phyloP scores from a whole-genome alignment of 2,329 filamentous ascomycete genomes.

The Myriangium duriaei region DNA sequence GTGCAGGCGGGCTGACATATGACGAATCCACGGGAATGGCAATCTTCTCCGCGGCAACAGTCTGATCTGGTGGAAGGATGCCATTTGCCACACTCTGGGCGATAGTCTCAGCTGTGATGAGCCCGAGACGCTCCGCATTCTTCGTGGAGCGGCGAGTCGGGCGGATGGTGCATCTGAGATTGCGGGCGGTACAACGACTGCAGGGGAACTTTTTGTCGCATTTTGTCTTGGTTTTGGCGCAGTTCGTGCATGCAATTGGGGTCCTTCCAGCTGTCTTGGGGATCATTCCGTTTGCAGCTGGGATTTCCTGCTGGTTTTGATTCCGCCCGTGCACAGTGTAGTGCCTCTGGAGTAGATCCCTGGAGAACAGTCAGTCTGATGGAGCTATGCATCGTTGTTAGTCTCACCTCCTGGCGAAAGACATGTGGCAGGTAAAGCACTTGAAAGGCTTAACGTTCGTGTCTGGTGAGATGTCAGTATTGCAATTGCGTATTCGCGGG shows the following conservation, averaged over 20 bases:
- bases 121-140: slow-evolving; percentile 25
- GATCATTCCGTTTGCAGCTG: slow-evolving; percentile 37
- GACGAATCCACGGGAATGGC: slow-evolving; percentile 13
- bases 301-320: slow-evolving; percentile 36
- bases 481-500: too few species aligned
- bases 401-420: slow-evolving; percentile 38
- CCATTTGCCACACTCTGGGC: slow-evolving; percentile 13
- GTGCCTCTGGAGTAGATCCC: slow-evolving; percentile 39
- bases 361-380: slow-evolving; percentile 15
- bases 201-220: slow-evolving; percentile 45
- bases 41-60: slow-evolving; percentile 12
- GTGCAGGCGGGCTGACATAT: neutral
- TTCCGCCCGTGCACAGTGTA: slow-evolving; percentile 41
- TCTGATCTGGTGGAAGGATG: slow-evolving; percentile 13
- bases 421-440: slow-evolving; percentile 43
- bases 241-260: slow-evolving; percentile 41
- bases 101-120: slow-evolving; percentile 15
- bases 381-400: slow-evolving; percentile 8
- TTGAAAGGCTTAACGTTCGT: slow-evolving; percentile 45
- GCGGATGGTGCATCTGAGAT: slow-evolving; percentile 35
- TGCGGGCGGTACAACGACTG: slow-evolving; percentile 37
- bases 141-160: slow-evolving; percentile 38
- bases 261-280: slow-evolving; percentile 40
- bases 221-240: slow-evolving; percentile 42
- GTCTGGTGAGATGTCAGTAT: slow-evolving; percentile 23